phyloP scores from a whole-genome alignment of 306 rosid genomes.

The Casuarina cunninghamiana region DNA sequence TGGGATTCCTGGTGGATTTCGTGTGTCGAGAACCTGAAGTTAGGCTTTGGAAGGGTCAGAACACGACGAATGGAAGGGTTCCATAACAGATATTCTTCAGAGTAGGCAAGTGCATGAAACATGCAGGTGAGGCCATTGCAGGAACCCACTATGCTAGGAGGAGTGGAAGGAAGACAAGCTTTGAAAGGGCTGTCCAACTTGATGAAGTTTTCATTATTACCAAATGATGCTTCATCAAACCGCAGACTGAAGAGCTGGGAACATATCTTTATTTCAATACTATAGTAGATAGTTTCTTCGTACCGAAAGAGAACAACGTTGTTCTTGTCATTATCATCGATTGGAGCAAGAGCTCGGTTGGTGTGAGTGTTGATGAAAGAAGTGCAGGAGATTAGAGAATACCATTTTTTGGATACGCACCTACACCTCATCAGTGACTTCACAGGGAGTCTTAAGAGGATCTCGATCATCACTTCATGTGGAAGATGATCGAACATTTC shows the following conservation, averaged over 20 bases:
- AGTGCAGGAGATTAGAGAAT: not conserved
- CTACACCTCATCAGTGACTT: slow-evolving; percentile 7
- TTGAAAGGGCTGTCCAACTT: not conserved
- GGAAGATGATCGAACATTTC: slow-evolving; percentile 11
- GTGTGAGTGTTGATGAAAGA: slow-evolving; percentile 18
- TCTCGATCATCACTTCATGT: not conserved
- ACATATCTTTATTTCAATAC: too few relatives aligned
- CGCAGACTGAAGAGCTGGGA: too few relatives aligned
- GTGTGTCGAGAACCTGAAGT: not conserved
- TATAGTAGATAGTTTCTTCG: not conserved
- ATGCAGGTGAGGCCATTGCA: slow-evolving; percentile 15
- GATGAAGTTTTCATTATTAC: not conserved
- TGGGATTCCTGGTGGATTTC: not conserved
- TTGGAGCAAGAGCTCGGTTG: not conserved
- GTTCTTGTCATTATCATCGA: not conserved
- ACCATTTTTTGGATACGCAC: slow-evolving; percentile 18
- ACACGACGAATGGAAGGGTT: slow-evolving; percentile 15
- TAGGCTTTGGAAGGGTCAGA: not conserved
- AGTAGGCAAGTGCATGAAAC: not conserved
- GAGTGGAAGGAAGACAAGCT: too few relatives aligned
- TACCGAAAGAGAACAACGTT: slow-evolving; percentile 3
- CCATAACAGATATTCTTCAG: not conserved
- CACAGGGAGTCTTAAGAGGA: slow-evolving; percentile 20
- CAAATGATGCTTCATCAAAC: not conserved
- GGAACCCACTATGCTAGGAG: not conserved